These are phyloP conservation scores for Coelastrella sp. DNA, from an alignment of 139 green algal species.

Conservation along the genomic window DNA sequence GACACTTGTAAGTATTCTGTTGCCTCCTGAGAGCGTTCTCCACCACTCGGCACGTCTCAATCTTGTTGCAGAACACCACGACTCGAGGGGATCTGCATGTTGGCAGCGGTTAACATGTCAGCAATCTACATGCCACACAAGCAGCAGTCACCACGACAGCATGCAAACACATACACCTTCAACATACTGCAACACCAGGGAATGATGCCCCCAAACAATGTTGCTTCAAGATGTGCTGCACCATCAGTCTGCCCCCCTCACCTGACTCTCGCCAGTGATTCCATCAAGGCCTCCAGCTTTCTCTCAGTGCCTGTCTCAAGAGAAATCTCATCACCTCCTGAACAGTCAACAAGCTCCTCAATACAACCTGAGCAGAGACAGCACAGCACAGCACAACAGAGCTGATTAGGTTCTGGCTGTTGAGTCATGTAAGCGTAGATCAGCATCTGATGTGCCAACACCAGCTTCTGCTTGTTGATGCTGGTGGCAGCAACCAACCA, in stretches of 20 bases:
- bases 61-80: constrained; percentile 93
- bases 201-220: no score
- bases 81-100: constrained; percentile 52
- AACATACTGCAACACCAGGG: not conserved
- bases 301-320: constrained; percentile 80
- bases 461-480: no score
- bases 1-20: not conserved
- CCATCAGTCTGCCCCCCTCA: no score
- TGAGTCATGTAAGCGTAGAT: not conserved
- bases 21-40: constrained; percentile 88
- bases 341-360: constrained; percentile 96
- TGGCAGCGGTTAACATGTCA: not conserved
- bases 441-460: not conserved
- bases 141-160: not conserved
- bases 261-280: constrained; percentile 44
- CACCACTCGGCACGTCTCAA: constrained; percentile 90
- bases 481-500: no score
- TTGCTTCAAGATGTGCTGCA: no score
- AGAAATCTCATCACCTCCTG: constrained; percentile 84
- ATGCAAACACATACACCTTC: not conserved
- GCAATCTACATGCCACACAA: not conserved
- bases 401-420: no score
- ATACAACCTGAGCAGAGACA: constrained; percentile 59
- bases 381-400: not conserved
- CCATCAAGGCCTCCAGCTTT: constrained; percentile 81